Conservation (phyloP, 371 early-diverging fungal genomes). For the Conidiobolus incongruus region DNA sequence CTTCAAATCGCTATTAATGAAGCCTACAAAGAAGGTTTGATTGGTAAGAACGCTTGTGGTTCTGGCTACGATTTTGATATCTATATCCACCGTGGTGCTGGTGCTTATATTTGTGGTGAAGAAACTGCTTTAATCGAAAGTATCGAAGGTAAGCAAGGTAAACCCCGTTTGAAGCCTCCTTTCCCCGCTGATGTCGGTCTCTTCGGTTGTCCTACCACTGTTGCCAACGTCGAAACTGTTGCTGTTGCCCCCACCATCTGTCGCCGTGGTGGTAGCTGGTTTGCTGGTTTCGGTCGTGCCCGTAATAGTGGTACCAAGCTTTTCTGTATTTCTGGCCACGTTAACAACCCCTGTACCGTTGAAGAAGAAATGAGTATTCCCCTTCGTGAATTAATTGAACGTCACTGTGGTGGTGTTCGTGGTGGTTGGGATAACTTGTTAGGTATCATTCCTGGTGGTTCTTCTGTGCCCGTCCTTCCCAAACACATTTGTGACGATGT, state of each 20-base stretch:
- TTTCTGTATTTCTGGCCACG: constrained; percentile 92
- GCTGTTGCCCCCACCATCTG: constrained; percentile 93
- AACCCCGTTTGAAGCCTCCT: constrained; percentile 95
- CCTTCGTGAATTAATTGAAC: constrained; percentile 78
- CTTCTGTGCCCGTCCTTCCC: constrained; percentile 84
- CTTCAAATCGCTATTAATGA: constrained; percentile 90
- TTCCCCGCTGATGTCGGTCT: constrained; percentile 96
- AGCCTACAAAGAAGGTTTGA: constrained; percentile 85
- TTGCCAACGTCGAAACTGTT: constrained; percentile 94
- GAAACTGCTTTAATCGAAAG: constrained; percentile 95
- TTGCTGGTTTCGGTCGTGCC: constrained; percentile 78
- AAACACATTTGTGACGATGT: constrained; percentile 73
- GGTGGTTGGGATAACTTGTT: constrained; percentile 98
- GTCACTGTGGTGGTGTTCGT: constrained; percentile 89
- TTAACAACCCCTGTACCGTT: constrained; percentile 91
- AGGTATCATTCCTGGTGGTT: constrained; percentile 93
- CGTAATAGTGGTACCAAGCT: constrained; percentile 91
- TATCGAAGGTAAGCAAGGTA: constrained; percentile 93
- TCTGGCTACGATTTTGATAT: constrained; percentile 91
- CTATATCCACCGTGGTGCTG: constrained; percentile 90
- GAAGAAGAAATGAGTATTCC: constrained; percentile 98
- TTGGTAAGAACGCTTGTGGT: constrained; percentile 95
- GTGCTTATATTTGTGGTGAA: constrained; percentile 96
- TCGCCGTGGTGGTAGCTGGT: constrained; percentile 84
- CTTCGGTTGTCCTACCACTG: constrained; percentile 96